Conservation (phyloP, 2,329 filamentous ascomycete species). For the Aulographum hederae region DNA sequence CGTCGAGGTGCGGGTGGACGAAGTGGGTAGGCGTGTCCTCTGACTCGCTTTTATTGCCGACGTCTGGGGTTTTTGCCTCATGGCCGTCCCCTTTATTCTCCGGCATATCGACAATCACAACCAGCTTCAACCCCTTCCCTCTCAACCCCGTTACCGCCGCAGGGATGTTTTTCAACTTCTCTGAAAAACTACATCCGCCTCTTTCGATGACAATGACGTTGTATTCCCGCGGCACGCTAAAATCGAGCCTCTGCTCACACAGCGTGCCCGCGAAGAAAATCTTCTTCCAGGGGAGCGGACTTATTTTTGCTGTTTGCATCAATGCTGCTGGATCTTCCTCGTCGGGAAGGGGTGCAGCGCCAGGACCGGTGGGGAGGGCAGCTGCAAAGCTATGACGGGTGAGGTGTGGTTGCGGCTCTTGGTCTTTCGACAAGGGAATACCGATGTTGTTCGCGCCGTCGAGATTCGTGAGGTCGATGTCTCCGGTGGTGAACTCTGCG, state of each 20-base stretch:
- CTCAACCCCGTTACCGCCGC: conserved; percentile 47
- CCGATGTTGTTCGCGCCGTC: conserved; percentile 2
- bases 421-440: too few relatives aligned
- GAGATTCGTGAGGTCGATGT: conserved; percentile 1
- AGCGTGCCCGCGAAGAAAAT: conserved; percentile 51
- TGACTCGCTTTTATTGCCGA: conserved; percentile 10
- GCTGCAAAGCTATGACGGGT: conserved; percentile 24
- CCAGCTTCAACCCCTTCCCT: conserved; percentile 51
- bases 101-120: conserved; percentile 55
- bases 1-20: conserved; percentile 55
- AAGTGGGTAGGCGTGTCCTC: conserved; percentile 12
- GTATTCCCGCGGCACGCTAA: conserved; percentile 33
- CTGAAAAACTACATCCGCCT: conserved; percentile 67
- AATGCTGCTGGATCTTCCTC: conserved; percentile 35
- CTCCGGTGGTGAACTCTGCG: conserved; percentile 8
- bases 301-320: conserved; percentile 11
- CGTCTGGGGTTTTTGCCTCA: conserved; percentile 2
- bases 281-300: conserved; percentile 45
- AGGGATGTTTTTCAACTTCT: conserved; percentile 75
- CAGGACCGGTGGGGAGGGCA: conserved; percentile 38
- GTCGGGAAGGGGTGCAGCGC: conserved; percentile 53
- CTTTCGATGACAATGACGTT: conserved; percentile 69
- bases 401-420: conserved; percentile 5
- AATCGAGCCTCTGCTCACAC: conserved; percentile 40
- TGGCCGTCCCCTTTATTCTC: conserved; percentile 18